Percentiles rank a stretch among this genome's conserved stretches.
Evolutionary conservation across 176 grass and related monocot species (phyloP).

Genomic region (Rhynchospora tenuis): DNA sequence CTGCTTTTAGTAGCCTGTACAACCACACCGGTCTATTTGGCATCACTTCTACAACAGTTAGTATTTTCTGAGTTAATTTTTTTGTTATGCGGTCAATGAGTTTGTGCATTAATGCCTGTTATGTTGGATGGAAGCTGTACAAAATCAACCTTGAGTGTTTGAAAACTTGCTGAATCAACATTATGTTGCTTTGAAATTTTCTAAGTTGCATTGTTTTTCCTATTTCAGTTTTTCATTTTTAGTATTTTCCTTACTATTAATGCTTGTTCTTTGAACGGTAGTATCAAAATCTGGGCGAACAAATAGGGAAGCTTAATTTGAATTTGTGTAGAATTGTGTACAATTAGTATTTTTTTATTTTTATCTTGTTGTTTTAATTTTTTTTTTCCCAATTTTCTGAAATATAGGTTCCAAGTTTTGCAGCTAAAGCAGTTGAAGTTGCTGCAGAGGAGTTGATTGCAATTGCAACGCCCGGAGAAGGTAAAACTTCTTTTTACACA

Average conservation of each 20-base stretch:
- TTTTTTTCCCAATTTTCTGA: neutral
- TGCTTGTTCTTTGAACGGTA: neutral
- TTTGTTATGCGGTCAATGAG: neutral
- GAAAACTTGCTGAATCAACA: neutral
- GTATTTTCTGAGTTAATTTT: neutral
- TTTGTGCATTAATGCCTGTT: neutral
- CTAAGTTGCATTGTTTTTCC: neutral
- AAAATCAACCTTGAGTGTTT: neutral
- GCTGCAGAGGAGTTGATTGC: slow-evolving; percentile 55
- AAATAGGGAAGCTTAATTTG: neutral
- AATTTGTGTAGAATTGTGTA: neutral
- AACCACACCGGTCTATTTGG: slow-evolving; percentile 78
- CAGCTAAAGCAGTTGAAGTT: slow-evolving; percentile 59
- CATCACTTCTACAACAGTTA: slow-evolving; percentile 46
- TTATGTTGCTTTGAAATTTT: neutral
- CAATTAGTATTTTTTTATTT: slow-evolving; percentile 12
- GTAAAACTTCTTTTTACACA: slow-evolving; percentile 26
- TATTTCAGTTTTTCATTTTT: neutral
- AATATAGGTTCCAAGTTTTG: slow-evolving; percentile 59
- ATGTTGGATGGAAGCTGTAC: neutral
- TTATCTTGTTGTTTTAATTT: neutral
- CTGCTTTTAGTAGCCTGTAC: slow-evolving; percentile 66
- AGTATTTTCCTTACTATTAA: neutral
- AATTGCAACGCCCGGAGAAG: slow-evolving; percentile 77
- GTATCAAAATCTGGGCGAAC: neutral